Evolutionary conservation across 768 basidiomycete genomes (phyloP).

Genomic region (Mycena latifolia): DNA sequence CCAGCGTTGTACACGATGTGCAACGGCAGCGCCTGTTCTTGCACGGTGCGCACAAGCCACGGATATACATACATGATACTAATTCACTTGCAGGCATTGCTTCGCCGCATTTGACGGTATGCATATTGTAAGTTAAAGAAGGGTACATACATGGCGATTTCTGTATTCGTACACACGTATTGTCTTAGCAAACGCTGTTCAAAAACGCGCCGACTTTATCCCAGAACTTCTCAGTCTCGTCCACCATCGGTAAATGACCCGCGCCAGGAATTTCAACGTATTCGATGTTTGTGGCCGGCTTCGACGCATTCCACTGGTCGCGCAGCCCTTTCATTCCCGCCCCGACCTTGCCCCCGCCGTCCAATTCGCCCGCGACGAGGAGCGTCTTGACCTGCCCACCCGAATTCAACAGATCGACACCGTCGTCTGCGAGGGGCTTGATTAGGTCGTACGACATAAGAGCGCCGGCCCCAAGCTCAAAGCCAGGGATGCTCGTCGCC

Average conservation of each 20-base stretch:
- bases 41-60: conserved; percentile 58
- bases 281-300: conserved; percentile 39
- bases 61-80: background rate
- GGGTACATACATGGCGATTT: background rate
- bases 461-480: conserved; percentile 62
- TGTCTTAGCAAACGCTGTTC: conserved; percentile 31
- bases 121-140: conserved; percentile 29
- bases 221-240: conserved; percentile 58
- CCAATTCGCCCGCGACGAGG: conserved; percentile 61
- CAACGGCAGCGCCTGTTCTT: conserved; percentile 64
- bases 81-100: conserved; percentile 43
- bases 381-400: conserved; percentile 46
- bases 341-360: conserved; percentile 62
- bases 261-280: conserved; percentile 51
- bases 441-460: conserved; percentile 59
- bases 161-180: background rate
- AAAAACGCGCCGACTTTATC: conserved; percentile 48
- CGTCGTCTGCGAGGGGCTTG: conserved; percentile 32
- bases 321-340: conserved; percentile 50
- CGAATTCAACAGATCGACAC: conserved; percentile 42
- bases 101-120: conserved; percentile 50
- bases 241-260: conserved; percentile 68
- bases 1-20: conserved; percentile 68
- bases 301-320: conserved; percentile 47
- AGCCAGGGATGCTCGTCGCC: conserved; percentile 48